phyloP scores from a whole-genome alignment of 495 filamentous ascomycete genomes.

The Cryomyces minteri region DNA sequence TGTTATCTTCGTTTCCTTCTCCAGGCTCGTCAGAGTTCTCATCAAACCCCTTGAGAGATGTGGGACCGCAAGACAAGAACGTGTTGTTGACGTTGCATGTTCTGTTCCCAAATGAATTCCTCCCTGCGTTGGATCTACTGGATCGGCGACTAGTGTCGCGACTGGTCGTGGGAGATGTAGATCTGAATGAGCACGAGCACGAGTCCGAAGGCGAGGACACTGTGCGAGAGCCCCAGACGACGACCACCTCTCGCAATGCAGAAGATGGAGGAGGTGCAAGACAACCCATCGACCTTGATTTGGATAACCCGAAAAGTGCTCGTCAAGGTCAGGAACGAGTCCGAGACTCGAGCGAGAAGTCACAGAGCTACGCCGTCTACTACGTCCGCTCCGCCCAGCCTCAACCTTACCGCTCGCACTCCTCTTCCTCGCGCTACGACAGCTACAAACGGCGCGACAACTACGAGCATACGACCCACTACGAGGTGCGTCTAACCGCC shows the following conservation, averaged over 20 bases:
- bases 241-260: no score
- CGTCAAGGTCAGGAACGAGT: no score
- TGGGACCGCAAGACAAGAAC: conserved; percentile 2
- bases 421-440: conserved; percentile 1
- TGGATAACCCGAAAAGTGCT: no score
- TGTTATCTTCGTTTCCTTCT: conserved; percentile 4
- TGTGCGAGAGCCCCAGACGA: no score
- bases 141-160: conserved; percentile 49
- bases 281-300: no score
- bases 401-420: conserved; percentile 10
- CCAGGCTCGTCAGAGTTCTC: not conserved
- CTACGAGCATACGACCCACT: conserved; percentile 21
- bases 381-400: conserved; percentile 22
- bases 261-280: no score
- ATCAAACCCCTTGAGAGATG: conserved; percentile 2
- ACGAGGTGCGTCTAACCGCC: conserved; percentile 52
- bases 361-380: conserved; percentile 18
- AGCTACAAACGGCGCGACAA: conserved; percentile 3
- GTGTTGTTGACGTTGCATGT: conserved; percentile 43
- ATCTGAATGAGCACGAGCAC: not conserved
- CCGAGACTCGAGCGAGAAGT: not conserved
- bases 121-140: conserved; percentile 67
- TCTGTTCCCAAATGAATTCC: conserved; percentile 39
- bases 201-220: no score
- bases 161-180: conserved; percentile 3